phyloP scores from a whole-genome alignment of 1,139 yeast species.

The Yamadazyma aaseri region DNA sequence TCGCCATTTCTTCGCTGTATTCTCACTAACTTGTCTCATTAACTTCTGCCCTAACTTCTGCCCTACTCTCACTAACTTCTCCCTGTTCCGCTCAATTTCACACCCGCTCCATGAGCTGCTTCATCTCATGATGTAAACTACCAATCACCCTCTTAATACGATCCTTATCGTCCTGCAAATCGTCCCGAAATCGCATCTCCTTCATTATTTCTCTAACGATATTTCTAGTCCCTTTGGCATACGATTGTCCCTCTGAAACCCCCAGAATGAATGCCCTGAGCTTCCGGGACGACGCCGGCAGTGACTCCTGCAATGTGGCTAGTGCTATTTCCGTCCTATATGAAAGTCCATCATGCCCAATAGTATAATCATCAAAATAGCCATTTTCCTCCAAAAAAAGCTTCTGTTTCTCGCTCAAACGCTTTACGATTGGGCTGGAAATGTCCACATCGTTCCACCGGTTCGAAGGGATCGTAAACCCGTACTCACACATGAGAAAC shows the following conservation, averaged over 20 bases:
- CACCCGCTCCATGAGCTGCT: no score
- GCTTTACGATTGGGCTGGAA: constrained; percentile 35
- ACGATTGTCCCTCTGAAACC: constrained; percentile 43
- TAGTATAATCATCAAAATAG: constrained; percentile 74
- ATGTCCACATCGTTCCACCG: constrained; percentile 74
- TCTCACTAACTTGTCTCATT: no score
- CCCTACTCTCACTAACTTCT: no score
- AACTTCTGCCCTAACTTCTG: no score
- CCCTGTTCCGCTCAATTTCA: no score
- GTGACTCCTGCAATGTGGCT: constrained; percentile 54
- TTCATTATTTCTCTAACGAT: no score
- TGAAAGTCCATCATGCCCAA: constrained; percentile 54
- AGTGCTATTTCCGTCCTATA: constrained; percentile 76
- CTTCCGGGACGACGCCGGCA: constrained; percentile 31
- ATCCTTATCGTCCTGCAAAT: not conserved
- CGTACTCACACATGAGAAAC: constrained; percentile 81
- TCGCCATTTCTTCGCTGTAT: no score
- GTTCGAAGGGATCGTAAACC: constrained; percentile 61
- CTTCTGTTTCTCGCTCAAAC: constrained; percentile 38
- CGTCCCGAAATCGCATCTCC: no score
- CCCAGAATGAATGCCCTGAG: constrained; percentile 36
- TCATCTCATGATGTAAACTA: no score
- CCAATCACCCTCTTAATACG: no score
- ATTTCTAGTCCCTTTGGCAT: constrained; percentile 28
- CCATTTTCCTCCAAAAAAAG: constrained; percentile 50